phyloP scores from a whole-genome alignment of 192 early-diverging fungal genomes.

The Obelidium mucronatum region DNA sequence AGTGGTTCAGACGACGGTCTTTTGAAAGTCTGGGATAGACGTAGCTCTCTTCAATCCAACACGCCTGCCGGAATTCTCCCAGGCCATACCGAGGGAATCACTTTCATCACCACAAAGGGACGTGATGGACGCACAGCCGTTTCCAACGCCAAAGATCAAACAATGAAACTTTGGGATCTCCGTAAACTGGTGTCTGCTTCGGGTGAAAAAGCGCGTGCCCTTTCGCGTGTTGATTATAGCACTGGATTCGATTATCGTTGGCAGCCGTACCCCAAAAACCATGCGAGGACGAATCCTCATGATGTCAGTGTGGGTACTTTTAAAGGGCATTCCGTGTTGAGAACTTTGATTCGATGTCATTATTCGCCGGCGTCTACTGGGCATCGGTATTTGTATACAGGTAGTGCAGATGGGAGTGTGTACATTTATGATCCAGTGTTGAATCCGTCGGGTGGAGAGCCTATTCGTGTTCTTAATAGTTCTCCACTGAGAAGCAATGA shows the following conservation, averaged over 20 bases:
- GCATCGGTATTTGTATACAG: conserved; percentile 70
- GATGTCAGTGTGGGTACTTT: conserved; percentile 68
- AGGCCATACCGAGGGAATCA: conserved; percentile 78
- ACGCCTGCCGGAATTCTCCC: conserved; percentile 65
- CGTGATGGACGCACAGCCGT: conserved; percentile 69
- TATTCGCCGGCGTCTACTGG: conserved; percentile 68
- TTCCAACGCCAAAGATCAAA: conserved; percentile 78
- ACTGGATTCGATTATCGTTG: conserved; percentile 46
- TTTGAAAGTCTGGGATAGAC: conserved; percentile 64
- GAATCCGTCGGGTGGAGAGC: conserved; percentile 13
- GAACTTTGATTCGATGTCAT: conserved; percentile 75
- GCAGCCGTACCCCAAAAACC: conserved; percentile 47
- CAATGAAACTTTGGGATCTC: conserved; percentile 73
- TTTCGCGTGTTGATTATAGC: background rate
- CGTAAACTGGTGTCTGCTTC: conserved; percentile 46
- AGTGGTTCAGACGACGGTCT: conserved; percentile 68
- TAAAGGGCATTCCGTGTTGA: conserved; percentile 64
- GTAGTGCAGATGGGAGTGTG: conserved; percentile 66
- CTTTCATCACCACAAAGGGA: conserved; percentile 65
- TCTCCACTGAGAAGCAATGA: background rate
- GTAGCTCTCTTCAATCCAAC: conserved; percentile 46
- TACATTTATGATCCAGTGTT: conserved; percentile 42
- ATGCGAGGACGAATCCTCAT: conserved; percentile 49
- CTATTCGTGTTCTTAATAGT: conserved; percentile 15
- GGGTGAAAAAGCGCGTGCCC: background rate